Evolutionary conservation across 352 stramenopile genomes (phyloP), one percentile per base, ranked within the genome.

Genomic region (Elongisporangium senticosum): DNA sequence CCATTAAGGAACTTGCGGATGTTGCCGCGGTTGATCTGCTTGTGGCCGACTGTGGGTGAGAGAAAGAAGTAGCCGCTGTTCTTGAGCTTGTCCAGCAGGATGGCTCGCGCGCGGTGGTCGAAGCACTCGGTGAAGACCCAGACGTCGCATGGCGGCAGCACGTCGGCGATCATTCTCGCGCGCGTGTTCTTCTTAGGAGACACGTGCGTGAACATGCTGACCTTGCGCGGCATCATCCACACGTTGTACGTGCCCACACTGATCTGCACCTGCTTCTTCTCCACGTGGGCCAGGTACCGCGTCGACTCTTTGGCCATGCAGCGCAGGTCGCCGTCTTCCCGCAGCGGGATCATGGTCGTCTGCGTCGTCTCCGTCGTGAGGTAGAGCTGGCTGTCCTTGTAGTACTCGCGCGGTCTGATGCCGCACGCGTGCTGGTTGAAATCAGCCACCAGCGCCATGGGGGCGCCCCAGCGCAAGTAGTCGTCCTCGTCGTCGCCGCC

Each of bases 51-150:
- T 0, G 79, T 88, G 2, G 79, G 83, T 20, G 83, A 88, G 53
- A 83, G 77, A 55, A 87, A 92, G 49, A 80, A 87, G 62, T 90
- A 92, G 0, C 78, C 83, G 3, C 62, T 66, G 2, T 67, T 68
- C 21, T 87, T 75, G 54, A 92, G 69, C 53, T 79, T 79, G 58
- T 89, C 71, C 26, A 89, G 67, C 60, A 92, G 63, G 39, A 86
- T 68, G 40, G 71, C 71, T 5, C 83, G 79, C 14, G 79, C 77
- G 26, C 83, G 79, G 61, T 90, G 77, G 65, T 90, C 79, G 56
- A 92, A 92, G 67, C 78, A 90, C 65, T 92, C 80, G 15, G 78
- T 90, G 60, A 92, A 84, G 8, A 90, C 69, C 79, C 78, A 90
- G 13, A 90, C 62, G 39, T 92, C 78, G 65, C 80, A 90, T 0